Evolutionary conservation across 163 green algal species (phyloP).

Genomic region (Volvox carteri): DNA sequence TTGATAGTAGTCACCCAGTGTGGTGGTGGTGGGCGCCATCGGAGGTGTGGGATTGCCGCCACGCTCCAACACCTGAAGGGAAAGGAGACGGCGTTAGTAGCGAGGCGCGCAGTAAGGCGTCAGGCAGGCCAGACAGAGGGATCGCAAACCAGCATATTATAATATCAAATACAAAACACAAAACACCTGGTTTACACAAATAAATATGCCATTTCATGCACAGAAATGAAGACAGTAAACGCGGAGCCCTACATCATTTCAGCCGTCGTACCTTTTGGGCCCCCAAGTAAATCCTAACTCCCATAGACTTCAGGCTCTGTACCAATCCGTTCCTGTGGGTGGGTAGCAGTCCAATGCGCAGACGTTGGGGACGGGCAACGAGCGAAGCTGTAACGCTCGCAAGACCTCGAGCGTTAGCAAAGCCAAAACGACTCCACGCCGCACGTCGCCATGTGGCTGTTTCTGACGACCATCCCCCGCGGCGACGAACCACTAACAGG

Average conservation of each 20-base stretch:
- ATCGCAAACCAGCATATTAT: not conserved
- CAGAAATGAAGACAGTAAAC: not conserved
- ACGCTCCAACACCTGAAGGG: too few relatives aligned
- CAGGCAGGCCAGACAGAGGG: not conserved
- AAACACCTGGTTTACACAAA: not conserved
- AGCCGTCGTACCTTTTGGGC: not conserved
- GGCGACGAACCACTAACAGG: not conserved
- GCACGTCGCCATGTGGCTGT: not conserved
- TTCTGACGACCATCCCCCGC: too few relatives aligned
- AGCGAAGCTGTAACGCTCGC: not conserved
- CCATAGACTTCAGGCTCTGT: not conserved
- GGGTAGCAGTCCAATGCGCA: not conserved
- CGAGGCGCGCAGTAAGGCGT: not conserved
- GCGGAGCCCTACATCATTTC: not conserved
- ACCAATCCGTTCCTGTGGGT: not conserved
- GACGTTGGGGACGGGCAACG: not conserved
- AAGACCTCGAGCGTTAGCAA: not conserved
- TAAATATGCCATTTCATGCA: not conserved
- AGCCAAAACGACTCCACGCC: not conserved
- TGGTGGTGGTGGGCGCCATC: not conserved
- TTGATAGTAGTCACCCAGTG: constrained; percentile 8
- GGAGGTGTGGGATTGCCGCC: too few relatives aligned
- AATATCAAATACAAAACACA: not conserved
- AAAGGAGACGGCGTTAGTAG: not conserved
- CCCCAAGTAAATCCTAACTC: not conserved